A percentile compares a stretch with the other conserved stretches of the same genome.
These are phyloP conservation scores for Fallopia convolvulus DNA, from an alignment of 148 eudicot genomes.

Conservation along the genomic window DNA sequence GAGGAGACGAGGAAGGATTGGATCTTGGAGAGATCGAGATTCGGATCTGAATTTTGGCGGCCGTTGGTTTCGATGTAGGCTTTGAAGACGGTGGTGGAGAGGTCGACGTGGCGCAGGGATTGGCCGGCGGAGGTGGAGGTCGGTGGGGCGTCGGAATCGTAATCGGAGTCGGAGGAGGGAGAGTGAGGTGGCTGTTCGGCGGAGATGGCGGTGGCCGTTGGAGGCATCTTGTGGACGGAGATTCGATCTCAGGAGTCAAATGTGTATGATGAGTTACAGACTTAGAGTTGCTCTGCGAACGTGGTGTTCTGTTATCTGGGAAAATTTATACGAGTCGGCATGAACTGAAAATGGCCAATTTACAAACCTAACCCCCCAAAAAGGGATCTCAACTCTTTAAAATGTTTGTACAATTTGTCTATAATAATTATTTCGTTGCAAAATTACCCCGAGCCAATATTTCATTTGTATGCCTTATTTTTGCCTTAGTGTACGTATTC, in stretches of 20 bases:
- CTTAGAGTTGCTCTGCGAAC: background rate
- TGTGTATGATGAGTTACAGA: background rate
- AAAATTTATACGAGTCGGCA: background rate
- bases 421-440: background rate
- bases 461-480: too few species aligned
- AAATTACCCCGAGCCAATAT: background rate
- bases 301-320: background rate
- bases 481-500: too few species aligned
- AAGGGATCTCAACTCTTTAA: background rate
- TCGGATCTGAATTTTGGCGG: slow-evolving; percentile 13
- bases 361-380: background rate
- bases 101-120: slow-evolving; percentile 53
- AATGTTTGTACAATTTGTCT: background rate
- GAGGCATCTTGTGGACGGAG: slow-evolving; percentile 28
- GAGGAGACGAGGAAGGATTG: slow-evolving; percentile 75
- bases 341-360: background rate
- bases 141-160: slow-evolving; percentile 57
- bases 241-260: background rate
- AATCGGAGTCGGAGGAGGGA: slow-evolving; percentile 50
- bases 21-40: slow-evolving; percentile 78
- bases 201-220: slow-evolving; percentile 4
- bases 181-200: slow-evolving; percentile 18
- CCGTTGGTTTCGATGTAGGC: slow-evolving; percentile 57
- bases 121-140: slow-evolving; percentile 29
- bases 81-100: slow-evolving; percentile 68